Percentiles rank a stretch among this genome's conserved stretches.
Conservation (phyloP, 2,329 filamentous ascomycete species). For the Tolypocladium tropicale region DNA sequence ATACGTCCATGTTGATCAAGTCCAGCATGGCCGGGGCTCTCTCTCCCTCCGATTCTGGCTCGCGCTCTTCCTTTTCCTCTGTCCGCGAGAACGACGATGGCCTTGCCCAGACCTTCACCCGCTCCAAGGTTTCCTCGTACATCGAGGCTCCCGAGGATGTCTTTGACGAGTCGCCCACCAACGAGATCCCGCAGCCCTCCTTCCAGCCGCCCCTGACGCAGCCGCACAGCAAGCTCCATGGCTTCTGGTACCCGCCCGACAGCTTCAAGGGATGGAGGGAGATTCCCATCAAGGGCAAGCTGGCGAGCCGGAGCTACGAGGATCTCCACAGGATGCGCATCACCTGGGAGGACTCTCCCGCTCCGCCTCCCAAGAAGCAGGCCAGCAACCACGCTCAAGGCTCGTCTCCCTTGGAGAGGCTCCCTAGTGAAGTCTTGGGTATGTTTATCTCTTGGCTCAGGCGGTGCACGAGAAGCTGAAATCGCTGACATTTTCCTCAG, state of each 20-base stretch:
- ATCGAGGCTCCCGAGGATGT: constrained; percentile 37
- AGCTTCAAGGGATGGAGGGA: constrained; percentile 53
- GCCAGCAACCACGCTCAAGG: constrained; percentile 28
- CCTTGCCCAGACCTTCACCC: constrained; percentile 52
- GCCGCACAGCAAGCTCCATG: constrained; percentile 45
- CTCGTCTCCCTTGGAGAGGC: constrained; percentile 49
- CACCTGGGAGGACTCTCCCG: constrained; percentile 38
- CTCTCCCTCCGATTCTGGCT: constrained; percentile 27
- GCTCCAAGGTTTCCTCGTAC: constrained; percentile 52
- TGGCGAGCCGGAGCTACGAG: constrained; percentile 50
- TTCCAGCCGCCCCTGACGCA: constrained; percentile 44
- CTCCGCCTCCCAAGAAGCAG: constrained; percentile 20
- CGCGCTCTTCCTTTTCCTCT: constrained; percentile 50
- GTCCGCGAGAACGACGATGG: constrained; percentile 50
- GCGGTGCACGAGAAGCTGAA: neutral
- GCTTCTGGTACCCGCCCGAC: constrained; percentile 47
- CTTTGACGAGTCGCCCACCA: constrained; percentile 37
- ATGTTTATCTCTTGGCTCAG: constrained; percentile 22
- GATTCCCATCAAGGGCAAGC: constrained; percentile 47
- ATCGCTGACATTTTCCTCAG: constrained; percentile 27
- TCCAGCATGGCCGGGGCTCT: constrained; percentile 26
- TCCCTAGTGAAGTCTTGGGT: constrained; percentile 65
- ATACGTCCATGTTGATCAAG: constrained; percentile 22
- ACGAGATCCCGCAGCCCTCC: constrained; percentile 31
- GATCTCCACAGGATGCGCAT: constrained; percentile 46